These are phyloP conservation scores for Trametes hirsuta DNA, from an alignment of 1,284 basidiomycete species.

Conservation along the genomic window DNA sequence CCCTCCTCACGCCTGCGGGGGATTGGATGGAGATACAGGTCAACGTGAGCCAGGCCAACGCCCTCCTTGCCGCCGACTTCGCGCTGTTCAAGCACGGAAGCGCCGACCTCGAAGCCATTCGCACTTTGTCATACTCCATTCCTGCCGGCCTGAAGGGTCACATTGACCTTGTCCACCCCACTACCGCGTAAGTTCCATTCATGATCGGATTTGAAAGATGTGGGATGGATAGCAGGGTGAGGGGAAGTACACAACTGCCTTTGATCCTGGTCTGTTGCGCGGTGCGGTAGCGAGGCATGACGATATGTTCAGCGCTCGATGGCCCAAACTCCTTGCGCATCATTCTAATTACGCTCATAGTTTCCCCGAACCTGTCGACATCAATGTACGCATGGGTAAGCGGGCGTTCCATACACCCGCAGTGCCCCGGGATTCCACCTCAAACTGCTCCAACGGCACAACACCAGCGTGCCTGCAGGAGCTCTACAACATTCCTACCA, in stretches of 20 bases:
- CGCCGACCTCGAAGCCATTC: constrained; percentile 35
- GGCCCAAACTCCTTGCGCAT: too few relatives aligned
- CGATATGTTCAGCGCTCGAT: too few relatives aligned
- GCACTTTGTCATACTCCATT: constrained; percentile 47
- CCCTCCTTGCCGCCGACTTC: constrained; percentile 43
- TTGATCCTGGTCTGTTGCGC: too few relatives aligned
- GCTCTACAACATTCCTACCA: constrained; percentile 54
- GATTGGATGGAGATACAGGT: constrained; percentile 45
- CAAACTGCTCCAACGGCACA: constrained; percentile 43
- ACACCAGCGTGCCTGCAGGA: constrained; percentile 57
- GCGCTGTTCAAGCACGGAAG: constrained; percentile 39
- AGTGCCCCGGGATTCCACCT: constrained; percentile 2
- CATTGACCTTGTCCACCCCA: constrained; percentile 45
- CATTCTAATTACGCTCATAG: not conserved
- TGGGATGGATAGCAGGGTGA: too few relatives aligned
- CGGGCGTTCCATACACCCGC: constrained; percentile 15
- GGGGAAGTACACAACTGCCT: too few relatives aligned
- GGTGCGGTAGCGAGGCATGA: too few relatives aligned
- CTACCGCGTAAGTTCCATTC: constrained; percentile 31
- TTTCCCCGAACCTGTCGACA: constrained; percentile 14
- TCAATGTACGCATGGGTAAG: not conserved
- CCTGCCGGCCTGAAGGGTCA: constrained; percentile 40
- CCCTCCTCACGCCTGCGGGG: constrained; percentile 37
- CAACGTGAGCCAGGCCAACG: constrained; percentile 41
- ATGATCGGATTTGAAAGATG: not conserved